Percentiles rank a stretch among this genome's conserved stretches.
Evolutionary conservation across 371 early-diverging fungal genomes (phyloP).

Genomic region (Mortierella sp.): DNA sequence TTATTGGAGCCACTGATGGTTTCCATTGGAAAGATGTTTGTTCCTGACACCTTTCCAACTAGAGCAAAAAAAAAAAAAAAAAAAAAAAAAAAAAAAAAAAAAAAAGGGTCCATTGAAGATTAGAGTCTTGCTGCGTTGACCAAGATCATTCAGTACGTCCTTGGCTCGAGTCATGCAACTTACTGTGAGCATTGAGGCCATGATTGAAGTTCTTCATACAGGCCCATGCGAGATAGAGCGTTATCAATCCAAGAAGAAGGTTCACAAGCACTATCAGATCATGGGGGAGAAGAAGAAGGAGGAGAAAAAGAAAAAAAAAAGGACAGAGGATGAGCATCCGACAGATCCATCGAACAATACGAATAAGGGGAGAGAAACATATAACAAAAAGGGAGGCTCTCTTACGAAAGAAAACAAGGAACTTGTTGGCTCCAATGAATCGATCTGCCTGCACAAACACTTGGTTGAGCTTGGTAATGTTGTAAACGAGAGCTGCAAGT

Average conservation of each 20-base stretch:
- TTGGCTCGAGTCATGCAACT: neutral
- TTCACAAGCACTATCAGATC: conserved; percentile 65
- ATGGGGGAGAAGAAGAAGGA: too few species aligned
- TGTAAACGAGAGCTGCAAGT: conserved; percentile 47
- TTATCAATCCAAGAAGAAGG: conserved; percentile 65
- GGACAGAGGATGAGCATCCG: too few species aligned
- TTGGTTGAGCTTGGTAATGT: conserved; percentile 50
- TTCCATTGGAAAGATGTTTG: conserved; percentile 52
- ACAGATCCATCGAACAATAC: too few species aligned
- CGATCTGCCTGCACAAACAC: conserved; percentile 20
- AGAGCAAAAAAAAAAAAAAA: neutral
- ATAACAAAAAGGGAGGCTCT: neutral
- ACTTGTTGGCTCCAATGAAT: conserved; percentile 49
- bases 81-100: neutral
- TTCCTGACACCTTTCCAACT: conserved; percentile 52
- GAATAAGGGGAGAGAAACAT: too few species aligned
- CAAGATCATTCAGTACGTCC: too few species aligned
- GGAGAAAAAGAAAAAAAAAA: too few species aligned
- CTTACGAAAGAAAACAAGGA: conserved; percentile 50
- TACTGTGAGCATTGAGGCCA: conserved; percentile 74
- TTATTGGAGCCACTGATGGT: conserved; percentile 29
- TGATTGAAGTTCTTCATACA: conserved; percentile 87
- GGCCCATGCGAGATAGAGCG: conserved; percentile 47
- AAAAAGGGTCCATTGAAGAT: too few species aligned
- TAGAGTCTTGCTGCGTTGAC: too few species aligned